Evolutionary conservation across 202 grass and related monocot species (phyloP).

Genomic region (Elaeis oleifera): DNA sequence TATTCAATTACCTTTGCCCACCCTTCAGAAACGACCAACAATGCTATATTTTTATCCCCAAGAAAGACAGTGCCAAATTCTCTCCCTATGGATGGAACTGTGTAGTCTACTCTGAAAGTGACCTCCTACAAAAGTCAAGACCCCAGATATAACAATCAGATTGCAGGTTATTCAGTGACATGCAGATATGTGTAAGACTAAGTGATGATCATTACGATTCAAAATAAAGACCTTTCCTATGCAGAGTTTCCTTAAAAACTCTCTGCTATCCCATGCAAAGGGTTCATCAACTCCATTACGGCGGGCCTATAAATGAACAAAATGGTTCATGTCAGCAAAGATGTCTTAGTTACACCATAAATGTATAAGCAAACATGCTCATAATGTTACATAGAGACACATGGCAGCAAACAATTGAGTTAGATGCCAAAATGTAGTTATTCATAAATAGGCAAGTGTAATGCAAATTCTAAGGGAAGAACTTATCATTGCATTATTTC

Average conservation of each 20-base stretch:
- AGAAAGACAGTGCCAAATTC: constrained; percentile 94
- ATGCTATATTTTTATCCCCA: constrained; percentile 75
- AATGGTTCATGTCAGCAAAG: too few relatives aligned
- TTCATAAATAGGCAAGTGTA: too few relatives aligned
- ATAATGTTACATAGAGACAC: too few relatives aligned
- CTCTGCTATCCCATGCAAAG: constrained; percentile 95
- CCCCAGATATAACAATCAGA: background rate
- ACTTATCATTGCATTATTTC: too few relatives aligned
- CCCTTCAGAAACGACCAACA: constrained; percentile 66
- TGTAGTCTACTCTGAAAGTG: constrained; percentile 84
- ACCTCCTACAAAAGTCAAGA: constrained; percentile 45
- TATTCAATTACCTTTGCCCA: constrained; percentile 65
- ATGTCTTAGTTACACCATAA: too few relatives aligned
- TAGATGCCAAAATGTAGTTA: too few relatives aligned
- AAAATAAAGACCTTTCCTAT: constrained; percentile 64
- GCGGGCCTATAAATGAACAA: constrained; percentile 47
- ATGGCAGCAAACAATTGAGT: too few relatives aligned
- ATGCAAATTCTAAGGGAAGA: too few relatives aligned
- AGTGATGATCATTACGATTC: background rate
- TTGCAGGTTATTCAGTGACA: constrained; percentile 2
- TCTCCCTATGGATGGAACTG: constrained; percentile 72
- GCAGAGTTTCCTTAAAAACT: constrained; percentile 75
- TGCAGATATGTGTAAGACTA: background rate
- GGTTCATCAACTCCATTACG: constrained; percentile 77
- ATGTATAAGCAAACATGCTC: too few relatives aligned